Evolutionary conservation across 352 stramenopile genomes (phyloP), one percentile per base, ranked within the genome.

Genomic region (Hyphochytrium catenoides): DNA sequence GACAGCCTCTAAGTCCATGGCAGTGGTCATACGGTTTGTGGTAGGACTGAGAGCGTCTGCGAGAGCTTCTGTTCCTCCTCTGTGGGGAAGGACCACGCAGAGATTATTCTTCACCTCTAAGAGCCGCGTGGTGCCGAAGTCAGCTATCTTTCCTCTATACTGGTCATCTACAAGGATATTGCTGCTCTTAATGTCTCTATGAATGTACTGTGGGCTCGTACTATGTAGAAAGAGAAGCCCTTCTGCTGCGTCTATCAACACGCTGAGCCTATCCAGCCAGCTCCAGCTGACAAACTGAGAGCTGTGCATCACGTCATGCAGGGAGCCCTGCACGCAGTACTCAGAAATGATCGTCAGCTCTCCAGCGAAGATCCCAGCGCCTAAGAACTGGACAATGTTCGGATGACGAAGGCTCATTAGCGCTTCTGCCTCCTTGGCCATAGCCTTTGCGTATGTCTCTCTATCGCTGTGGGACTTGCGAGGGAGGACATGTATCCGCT

Each of bases 321-420:
- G 53, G 5, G 78, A 95, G 11, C 85, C 85, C 33, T 88, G 74
- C 2, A 69, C 69, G 25, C 84, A 92, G 35, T 91, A 81, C 54
- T 97, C 86, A 17, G 79, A 95, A 38, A 98, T 69, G 42, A 96
- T 96, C 33, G 78, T 91, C 39, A 83, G 79, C 6, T 66, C 78
- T 9, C 64, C 56, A 1, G 55, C 62, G 47, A 81, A 81, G 38
- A 83, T 81, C 0, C 69, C 69, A 1, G 69, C 69, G 33, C 81
- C 69, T 66, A 83, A 81, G 47, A 83, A 83, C 23, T 81, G 43
- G 48, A 83, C 69, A 26, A 83, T 83, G 44, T 83, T 83, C 0
- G 68, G 68, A 40, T 83, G 68, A 26, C 55, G 76, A 30, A 83
- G 43, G 66, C 79, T 83, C 19, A 81, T 59, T 18, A 71, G 52